Conservation (phyloP, 73 alveolate genomes). For the Stentor coeruleus region DNA sequence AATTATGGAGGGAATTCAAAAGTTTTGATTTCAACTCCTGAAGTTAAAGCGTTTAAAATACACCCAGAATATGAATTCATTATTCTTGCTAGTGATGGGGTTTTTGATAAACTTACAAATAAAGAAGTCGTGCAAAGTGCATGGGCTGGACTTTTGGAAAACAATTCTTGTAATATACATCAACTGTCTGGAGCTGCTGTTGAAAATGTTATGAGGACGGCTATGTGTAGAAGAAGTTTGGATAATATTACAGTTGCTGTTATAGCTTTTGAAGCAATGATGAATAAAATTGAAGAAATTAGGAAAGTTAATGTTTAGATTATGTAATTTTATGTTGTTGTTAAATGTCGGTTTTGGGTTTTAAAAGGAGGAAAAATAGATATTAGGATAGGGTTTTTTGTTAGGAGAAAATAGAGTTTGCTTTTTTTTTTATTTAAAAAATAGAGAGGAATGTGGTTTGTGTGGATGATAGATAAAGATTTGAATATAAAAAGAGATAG, state of each 20-base stretch:
- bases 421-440: too few relatives aligned
- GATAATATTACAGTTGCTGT: slow-evolving; percentile 69
- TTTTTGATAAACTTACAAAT: slow-evolving; percentile 69
- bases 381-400: too few relatives aligned
- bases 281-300: slow-evolving; percentile 6
- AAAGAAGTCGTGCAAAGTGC: slow-evolving; percentile 69
- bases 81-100: slow-evolving; percentile 69
- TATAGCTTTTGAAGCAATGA: slow-evolving; percentile 49
- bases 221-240: slow-evolving; percentile 73
- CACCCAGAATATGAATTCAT: slow-evolving; percentile 64
- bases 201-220: slow-evolving; percentile 83
- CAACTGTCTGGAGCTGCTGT: slow-evolving; percentile 89
- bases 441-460: too few relatives aligned
- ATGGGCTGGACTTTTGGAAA: slow-evolving; percentile 42
- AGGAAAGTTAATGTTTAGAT: background rate
- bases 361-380: background rate
- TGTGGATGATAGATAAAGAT: too few relatives aligned
- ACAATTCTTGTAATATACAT: slow-evolving; percentile 64
- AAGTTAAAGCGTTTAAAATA: slow-evolving; percentile 76
- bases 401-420: too few relatives aligned
- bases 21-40: slow-evolving; percentile 92
- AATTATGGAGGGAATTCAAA: slow-evolving; percentile 95
- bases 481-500: too few relatives aligned
- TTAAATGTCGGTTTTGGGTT: background rate
- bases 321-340: background rate